A percentile compares a stretch with the other conserved stretches of the same genome.
These are phyloP conservation scores for Cryptococcus wingfieldii DNA, from an alignment of 1,284 basidiomycete species.

Conservation along the genomic window DNA sequence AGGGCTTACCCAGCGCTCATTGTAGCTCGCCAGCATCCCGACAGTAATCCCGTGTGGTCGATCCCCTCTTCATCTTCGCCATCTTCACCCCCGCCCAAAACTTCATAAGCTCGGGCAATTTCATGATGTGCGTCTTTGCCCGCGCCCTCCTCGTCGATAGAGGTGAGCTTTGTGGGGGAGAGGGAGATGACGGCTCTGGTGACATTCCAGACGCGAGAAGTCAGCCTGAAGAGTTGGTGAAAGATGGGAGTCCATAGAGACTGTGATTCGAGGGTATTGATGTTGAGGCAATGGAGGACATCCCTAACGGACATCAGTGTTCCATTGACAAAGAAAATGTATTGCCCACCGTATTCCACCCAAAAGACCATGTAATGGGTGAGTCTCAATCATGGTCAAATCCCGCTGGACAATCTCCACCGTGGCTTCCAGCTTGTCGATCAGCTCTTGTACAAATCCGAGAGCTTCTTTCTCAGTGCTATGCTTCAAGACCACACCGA, in stretches of 20 bases:
- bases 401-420: conserved; percentile 28
- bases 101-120: conserved; percentile 44
- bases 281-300: conserved; percentile 23
- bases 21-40: conserved; percentile 47
- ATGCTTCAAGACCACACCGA: conserved; percentile 27
- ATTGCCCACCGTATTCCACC: conserved; percentile 33
- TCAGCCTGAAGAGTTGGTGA: conserved; percentile 20
- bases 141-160: conserved; percentile 2
- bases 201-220: conserved; percentile 38
- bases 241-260: conserved; percentile 23
- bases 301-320: conserved; percentile 17
- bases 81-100: conserved; percentile 30
- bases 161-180: conserved; percentile 9
- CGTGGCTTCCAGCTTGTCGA: conserved; percentile 28
- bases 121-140: conserved; percentile 34
- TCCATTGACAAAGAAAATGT: not conserved
- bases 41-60: conserved; percentile 41
- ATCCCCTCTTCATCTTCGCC: conserved; percentile 24
- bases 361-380: conserved; percentile 42
- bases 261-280: conserved; percentile 10
- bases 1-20: conserved; percentile 41
- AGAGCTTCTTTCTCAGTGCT: conserved; percentile 5
- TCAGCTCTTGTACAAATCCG: conserved; percentile 23
- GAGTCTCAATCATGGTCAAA: conserved; percentile 29
- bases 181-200: conserved; percentile 42